Evolutionary conservation across 2,329 filamentous ascomycete genomes (phyloP), one percentile per base, ranked within the genome.

Genomic region (Penicillium sp.): DNA sequence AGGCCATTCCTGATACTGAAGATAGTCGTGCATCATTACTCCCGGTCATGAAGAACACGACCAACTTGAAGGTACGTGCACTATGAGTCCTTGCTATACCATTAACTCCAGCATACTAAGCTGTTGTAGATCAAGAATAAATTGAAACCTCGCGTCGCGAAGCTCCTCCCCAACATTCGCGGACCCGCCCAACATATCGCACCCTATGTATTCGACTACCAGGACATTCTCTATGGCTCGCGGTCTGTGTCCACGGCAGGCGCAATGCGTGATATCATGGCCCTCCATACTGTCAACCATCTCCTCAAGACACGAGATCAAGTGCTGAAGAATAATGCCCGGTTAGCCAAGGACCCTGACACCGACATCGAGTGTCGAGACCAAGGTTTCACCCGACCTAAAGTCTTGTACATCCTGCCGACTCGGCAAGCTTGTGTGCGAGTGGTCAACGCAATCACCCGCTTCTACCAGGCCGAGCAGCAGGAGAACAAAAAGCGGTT

Each of bases 401-500:
- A 97, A 62, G 84, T 96, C 5, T 77, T 98, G 14, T 87, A 97
- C 63, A 74, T 98, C 13, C 73, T 96, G 1, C 91, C 93, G 3
- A 97, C 93, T 0, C 81, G 90, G 39, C 83, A 96, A 58, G 84
- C 89, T 0, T 94, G 88, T 51, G 84, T 86, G 18, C 81, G 82
- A 34, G 83, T 86, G 53, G 75, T 95, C 25, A 81, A 94, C 33
- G 79, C 78, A 27, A 88, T 98, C 30, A 83, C 84, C 28, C 75
- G 80, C 4, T 68, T 95, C 16, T 87, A 83, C 65, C 76, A 84
- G 45, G 86, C 88, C 0, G 90, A 96, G 41, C 90, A 96, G 58
- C 87, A 95, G 63, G 93, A 97, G 64, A 95, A 97, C 69, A 85
- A 86, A 54, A 93, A 94, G 64, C 81, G 93, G 0, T 97, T 98